Conservation (phyloP, 1,284 basidiomycete species). For the Cutaneotrichosporon dermatis region DNA sequence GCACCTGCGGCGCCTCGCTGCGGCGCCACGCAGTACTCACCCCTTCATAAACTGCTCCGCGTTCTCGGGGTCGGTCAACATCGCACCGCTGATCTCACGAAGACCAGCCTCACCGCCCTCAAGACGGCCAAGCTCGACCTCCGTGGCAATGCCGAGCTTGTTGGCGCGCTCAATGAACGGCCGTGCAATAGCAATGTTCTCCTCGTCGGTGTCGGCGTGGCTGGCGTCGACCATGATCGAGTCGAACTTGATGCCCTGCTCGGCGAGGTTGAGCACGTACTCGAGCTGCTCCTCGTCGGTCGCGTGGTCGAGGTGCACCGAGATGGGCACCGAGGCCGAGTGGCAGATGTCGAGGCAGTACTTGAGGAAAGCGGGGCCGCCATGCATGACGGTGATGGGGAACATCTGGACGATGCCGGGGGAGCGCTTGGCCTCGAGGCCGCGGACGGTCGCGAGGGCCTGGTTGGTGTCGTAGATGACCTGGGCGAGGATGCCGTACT, state of each 20-base stretch:
- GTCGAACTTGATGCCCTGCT: constrained; percentile 47
- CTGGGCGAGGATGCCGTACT: constrained; percentile 42
- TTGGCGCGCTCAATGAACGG: constrained; percentile 44
- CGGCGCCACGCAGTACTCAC: constrained; percentile 18
- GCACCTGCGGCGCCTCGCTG: too few species aligned
- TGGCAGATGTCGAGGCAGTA: constrained; percentile 40
- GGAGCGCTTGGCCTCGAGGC: constrained; percentile 39
- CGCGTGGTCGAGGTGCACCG: constrained; percentile 50
- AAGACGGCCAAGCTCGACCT: constrained; percentile 52
- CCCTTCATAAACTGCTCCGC: constrained; percentile 47
- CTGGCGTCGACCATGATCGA: constrained; percentile 50
- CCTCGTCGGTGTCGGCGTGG: constrained; percentile 48
- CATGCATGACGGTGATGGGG: constrained; percentile 40
- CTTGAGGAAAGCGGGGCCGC: constrained; percentile 32
- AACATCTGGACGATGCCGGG: constrained; percentile 48
- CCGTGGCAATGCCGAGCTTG: constrained; percentile 48
- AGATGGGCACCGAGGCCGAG: constrained; percentile 48
- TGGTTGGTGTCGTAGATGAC: constrained; percentile 42
- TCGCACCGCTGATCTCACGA: constrained; percentile 49
- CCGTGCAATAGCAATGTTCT: constrained; percentile 47
- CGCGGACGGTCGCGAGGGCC: constrained; percentile 43
- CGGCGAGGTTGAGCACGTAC: constrained; percentile 46
- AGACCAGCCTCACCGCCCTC: constrained; percentile 52
- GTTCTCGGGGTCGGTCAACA: constrained; percentile 50
- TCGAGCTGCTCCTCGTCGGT: constrained; percentile 51